phyloP scores from a whole-genome alignment of 208 protist genomes.

The Histomonas meleagridis region DNA sequence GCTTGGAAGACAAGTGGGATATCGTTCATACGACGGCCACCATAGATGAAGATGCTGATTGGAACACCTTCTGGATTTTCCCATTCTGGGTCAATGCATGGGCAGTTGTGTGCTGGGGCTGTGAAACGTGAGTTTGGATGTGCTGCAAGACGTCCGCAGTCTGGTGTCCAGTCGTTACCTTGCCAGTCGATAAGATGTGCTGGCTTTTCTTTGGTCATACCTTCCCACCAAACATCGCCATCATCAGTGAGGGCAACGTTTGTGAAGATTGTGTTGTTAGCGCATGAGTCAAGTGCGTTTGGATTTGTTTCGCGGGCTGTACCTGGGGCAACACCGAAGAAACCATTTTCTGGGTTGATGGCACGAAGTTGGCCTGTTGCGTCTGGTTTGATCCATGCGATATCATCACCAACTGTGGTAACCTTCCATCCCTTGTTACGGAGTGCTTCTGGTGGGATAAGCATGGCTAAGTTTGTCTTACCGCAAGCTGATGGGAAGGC shows the following conservation, averaged over 20 bases:
- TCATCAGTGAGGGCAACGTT: slow-evolving; percentile 60
- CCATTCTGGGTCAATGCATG: slow-evolving; percentile 54
- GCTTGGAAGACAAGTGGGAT: slow-evolving; percentile 47
- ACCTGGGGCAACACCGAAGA: slow-evolving; percentile 68
- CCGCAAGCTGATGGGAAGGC: slow-evolving; percentile 65
- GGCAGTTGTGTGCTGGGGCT: slow-evolving; percentile 55
- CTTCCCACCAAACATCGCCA: slow-evolving; percentile 66
- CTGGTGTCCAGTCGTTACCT: slow-evolving; percentile 51
- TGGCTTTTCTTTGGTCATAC: slow-evolving; percentile 56
- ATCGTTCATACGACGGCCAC: slow-evolving; percentile 52
- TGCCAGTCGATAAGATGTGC: slow-evolving; percentile 53
- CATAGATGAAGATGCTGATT: slow-evolving; percentile 63
- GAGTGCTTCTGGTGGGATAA: slow-evolving; percentile 43
- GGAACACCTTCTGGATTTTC: slow-evolving; percentile 56
- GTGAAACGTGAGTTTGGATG: slow-evolving; percentile 66
- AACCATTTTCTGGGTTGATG: slow-evolving; percentile 66
- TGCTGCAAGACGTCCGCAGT: slow-evolving; percentile 42
- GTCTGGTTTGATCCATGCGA: slow-evolving; percentile 59
- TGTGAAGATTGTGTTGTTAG: slow-evolving; percentile 59
- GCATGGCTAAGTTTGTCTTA: slow-evolving; percentile 68
- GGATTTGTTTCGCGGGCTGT: slow-evolving; percentile 41
- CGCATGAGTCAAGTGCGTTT: slow-evolving; percentile 52
- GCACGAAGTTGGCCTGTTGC: slow-evolving; percentile 53
- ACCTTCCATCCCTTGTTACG: slow-evolving; percentile 57
- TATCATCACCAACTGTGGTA: slow-evolving; percentile 60